Evolutionary conservation across 1,284 basidiomycete species (phyloP), one percentile per base, ranked within the genome.

Genomic region (Meira nashicola): DNA sequence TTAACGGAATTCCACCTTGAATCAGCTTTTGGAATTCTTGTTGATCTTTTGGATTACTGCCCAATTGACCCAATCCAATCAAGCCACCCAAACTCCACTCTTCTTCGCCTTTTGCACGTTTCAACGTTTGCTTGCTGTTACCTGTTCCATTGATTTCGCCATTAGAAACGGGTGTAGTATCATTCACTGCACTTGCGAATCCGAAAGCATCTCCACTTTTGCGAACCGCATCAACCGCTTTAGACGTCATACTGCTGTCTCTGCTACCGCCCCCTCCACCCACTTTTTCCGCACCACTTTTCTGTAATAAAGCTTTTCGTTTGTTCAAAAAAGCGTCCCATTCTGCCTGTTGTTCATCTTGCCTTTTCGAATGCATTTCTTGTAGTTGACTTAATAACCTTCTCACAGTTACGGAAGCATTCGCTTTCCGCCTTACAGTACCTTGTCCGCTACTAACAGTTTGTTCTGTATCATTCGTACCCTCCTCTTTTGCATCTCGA

Each of bases 291-390:
- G 47, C n/a, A 15, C 15, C 47, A 8, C 21, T 19, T 33, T 21
- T 49, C 37, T 65, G 55, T 1, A 64, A 43, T 1, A 68, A 84
- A 83, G 68, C 80, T 83, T 70, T 71, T 5, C 79, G 85, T 5
- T 76, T 85, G 63, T 84, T 85, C 15, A 97, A 84, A 78, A 95
- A 96, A 0, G 81, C 82, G 67, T 95, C 91, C 94, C 95, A 98
- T 57, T 89, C 87, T 59, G 85, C 85, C 62, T 87, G 83, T 64
- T 87, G 87, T 10, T 83, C 80, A 6, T 82, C 80, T 74, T 98
- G 92, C 55, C 87, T 85, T 63, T 85, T 80, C 70, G 97, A 92
- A 73, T 97, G 92, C 51, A 92, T 88, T 59, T 86, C 85, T 1
- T 86, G 91, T 40, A 97, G 83, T 76, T 90, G 85, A n/a, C 85